These are phyloP conservation scores for Carex sylvatica DNA, from an alignment of 202 grass and related monocot species.

Conservation along the genomic window DNA sequence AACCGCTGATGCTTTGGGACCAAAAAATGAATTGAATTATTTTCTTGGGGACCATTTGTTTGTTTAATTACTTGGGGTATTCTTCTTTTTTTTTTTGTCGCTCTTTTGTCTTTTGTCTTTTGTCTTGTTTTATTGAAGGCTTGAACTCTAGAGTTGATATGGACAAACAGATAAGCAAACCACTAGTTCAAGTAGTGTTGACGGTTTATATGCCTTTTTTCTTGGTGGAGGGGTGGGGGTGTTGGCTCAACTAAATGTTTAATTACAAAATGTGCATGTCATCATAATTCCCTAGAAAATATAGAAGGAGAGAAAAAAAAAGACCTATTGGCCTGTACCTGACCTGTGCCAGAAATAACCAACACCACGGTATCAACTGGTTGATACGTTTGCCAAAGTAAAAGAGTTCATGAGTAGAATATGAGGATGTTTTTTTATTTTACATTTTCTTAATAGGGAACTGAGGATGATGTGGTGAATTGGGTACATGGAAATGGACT, in stretches of 20 bases:
- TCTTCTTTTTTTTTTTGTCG: not conserved
- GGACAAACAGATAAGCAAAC: not conserved
- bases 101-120: too few relatives aligned
- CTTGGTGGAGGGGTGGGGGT: not conserved
- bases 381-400: not conserved
- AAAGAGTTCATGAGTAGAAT: not conserved
- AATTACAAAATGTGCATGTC: not conserved
- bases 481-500: slow-evolving; percentile 88
- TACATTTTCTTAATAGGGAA: slow-evolving; percentile 46
- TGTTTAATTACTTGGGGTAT: not conserved
- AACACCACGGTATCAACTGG: not conserved
- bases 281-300: not conserved
- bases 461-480: slow-evolving; percentile 91
- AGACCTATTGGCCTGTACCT: not conserved
- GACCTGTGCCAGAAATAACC: not conserved
- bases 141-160: not conserved
- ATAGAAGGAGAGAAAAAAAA: not conserved
- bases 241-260: not conserved
- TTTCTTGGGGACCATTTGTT: not conserved
- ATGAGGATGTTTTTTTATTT: not conserved
- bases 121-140: not conserved
- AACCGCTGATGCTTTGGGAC: not conserved
- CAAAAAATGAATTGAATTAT: not conserved
- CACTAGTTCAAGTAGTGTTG: not conserved
- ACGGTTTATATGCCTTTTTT: not conserved